Percentiles rank a stretch among this genome's conserved stretches.
Evolutionary conservation across 2,329 filamentous ascomycete species (phyloP).

Genomic region (Penicillium frequentans): DNA sequence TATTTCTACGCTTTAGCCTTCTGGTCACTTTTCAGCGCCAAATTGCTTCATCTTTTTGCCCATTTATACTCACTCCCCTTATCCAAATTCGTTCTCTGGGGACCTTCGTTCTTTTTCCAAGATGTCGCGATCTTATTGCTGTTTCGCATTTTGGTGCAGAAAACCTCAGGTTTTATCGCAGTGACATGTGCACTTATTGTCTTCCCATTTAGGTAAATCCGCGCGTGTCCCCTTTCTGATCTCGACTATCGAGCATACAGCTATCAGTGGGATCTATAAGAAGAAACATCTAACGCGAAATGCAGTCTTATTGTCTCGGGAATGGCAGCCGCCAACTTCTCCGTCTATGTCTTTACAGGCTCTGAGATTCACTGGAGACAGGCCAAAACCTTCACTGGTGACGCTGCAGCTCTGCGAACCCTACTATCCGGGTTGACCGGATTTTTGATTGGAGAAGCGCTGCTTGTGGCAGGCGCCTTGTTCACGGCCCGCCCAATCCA

Average conservation of each 20-base stretch:
- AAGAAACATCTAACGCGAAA: not conserved
- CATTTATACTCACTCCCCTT: slow-evolving; percentile 21
- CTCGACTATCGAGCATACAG: not conserved
- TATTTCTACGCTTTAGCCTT: slow-evolving; percentile 33
- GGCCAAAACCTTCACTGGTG: slow-evolving; percentile 31
- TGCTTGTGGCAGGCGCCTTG: slow-evolving; percentile 26
- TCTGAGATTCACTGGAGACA: slow-evolving; percentile 41
- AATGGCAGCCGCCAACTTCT: slow-evolving; percentile 35
- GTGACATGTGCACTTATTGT: slow-evolving; percentile 14
- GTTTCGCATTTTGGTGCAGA: slow-evolving; percentile 11
- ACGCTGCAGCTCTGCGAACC: slow-evolving; percentile 34
- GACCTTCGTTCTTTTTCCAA: slow-evolving; percentile 25
- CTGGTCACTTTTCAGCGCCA: slow-evolving; percentile 26
- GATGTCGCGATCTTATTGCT: slow-evolving; percentile 20
- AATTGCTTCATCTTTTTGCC: slow-evolving; percentile 24
- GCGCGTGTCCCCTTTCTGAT: not conserved
- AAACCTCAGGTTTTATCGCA: not conserved
- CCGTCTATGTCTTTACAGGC: slow-evolving; percentile 35
- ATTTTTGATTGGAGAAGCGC: slow-evolving; percentile 31
- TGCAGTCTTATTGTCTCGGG: slow-evolving; percentile 31
- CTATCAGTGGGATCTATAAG: not conserved
- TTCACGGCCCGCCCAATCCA: slow-evolving; percentile 28
- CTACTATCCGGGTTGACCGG: slow-evolving; percentile 34
- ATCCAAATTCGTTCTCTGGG: slow-evolving; percentile 19
- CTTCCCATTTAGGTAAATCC: slow-evolving; percentile 30